Conservation (phyloP, 2,329 filamentous ascomycete species). For the Pestalotiopsis sp. region DNA sequence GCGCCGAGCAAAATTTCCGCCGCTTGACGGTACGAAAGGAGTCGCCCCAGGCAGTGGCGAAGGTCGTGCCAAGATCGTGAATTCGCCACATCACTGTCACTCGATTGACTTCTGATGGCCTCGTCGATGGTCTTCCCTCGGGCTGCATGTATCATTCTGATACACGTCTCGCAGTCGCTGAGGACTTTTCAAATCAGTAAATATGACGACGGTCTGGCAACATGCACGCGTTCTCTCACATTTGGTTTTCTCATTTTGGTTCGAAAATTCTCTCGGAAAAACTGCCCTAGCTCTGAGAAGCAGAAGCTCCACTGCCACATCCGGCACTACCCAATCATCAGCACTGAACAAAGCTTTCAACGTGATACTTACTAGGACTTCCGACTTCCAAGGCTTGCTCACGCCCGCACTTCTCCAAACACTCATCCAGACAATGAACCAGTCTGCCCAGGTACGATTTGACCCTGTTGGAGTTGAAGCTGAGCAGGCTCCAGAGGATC, state of each 20-base stretch:
- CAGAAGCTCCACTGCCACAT: conserved; percentile 6
- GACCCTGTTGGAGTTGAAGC: conserved; percentile 4
- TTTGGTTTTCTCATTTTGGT: not conserved
- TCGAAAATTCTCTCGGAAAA: conserved; percentile 3
- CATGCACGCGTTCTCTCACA: not conserved
- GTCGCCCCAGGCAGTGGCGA: conserved; percentile 12
- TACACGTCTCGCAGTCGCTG: not conserved
- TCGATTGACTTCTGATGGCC: not conserved
- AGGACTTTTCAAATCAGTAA: not conserved
- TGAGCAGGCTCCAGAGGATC: conserved; percentile 9
- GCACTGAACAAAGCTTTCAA: not conserved
- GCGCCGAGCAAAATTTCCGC: conserved; percentile 13
- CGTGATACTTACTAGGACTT: not conserved
- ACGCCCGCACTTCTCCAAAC: conserved; percentile 4
- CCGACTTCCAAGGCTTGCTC: not conserved
- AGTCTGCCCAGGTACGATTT: conserved; percentile 12
- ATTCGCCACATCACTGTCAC: not conserved
- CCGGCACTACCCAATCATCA: not conserved
- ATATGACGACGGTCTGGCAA: not conserved
- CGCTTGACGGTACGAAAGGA: conserved; percentile 15
- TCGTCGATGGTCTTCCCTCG: not conserved
- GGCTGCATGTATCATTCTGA: not conserved
- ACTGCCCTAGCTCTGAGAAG: not conserved
- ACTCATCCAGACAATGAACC: not conserved
- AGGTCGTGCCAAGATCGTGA: conserved; percentile 14